Percentiles rank a stretch among this genome's conserved stretches.
Conservation (phyloP, 495 filamentous ascomycete species). For the Talaromyces stipitatus region DNA sequence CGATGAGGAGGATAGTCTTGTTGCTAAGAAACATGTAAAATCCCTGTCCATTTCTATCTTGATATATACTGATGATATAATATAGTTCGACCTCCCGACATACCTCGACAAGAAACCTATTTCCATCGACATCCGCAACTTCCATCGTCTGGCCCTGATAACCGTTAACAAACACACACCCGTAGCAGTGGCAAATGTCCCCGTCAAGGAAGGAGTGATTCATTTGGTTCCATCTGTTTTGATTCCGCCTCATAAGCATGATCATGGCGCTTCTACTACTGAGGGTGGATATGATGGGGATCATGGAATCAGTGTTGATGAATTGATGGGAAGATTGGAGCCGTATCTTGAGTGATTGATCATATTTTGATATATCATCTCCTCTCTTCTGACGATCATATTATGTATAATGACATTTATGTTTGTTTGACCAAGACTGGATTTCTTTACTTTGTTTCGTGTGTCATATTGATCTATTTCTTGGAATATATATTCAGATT, state of each 20-base stretch:
- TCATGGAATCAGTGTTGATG: not conserved
- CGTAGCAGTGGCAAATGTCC: slow-evolving; percentile 22
- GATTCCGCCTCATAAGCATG: slow-evolving; percentile 4
- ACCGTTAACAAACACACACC: slow-evolving; percentile 14
- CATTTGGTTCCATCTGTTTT: slow-evolving; percentile 3
- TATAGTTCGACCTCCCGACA: slow-evolving; percentile 4
- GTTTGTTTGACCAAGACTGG: no score
- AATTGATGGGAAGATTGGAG: slow-evolving; percentile 4
- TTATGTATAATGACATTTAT: no score
- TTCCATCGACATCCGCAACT: slow-evolving; percentile 4
- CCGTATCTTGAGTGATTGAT: not conserved
- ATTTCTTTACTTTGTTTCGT: no score
- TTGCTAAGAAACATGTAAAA: slow-evolving; percentile 2
- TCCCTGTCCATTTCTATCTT: not conserved
- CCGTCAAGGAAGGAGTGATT: slow-evolving; percentile 7
- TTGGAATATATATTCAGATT: no score
- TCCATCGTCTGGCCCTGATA: slow-evolving; percentile 2
- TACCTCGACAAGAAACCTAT: not conserved
- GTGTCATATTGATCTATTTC: not conserved
- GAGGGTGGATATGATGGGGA: not conserved
- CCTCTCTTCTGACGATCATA: not conserved
- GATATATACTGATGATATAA: not conserved
- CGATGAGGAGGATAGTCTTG: not conserved
- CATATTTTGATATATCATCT: not conserved
- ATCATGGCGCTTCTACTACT: not conserved